Base-by-base conservation (phyloP, 805 yeast genomes). In the Scheffersomyces coipomensis region DNA sequence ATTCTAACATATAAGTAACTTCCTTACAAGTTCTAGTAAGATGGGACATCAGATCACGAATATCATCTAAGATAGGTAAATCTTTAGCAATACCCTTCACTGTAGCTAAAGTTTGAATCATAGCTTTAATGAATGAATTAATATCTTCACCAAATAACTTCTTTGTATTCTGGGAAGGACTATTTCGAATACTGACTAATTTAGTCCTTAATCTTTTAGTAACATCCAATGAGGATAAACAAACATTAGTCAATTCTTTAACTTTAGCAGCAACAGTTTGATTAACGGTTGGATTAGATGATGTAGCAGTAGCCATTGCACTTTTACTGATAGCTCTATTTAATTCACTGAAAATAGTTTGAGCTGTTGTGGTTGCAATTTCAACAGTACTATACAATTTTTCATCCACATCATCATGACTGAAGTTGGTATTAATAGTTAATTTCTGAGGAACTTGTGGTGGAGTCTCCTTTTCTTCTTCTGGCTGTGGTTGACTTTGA, bases 11-110 rank as follows among this genome's bases (percentile, higher is more conserved):
- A n/a, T 88, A 81, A 0, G 97, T 89, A 12, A 91, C 85, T 54
- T 91, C 98, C 53, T 91, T 91, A 3, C 97, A 88, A 3, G 90
- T 85, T 47, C 88, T 81, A 0, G 97, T 90, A 42, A 91, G 68
- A 26, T 81, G 78, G 0, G 96, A 87, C 62, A 91, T 75, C 5
- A 86, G 79, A 6, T 90, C 82, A 42, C 96, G 69, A 5, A 84
- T 83, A 40, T 87, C 96, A 49, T 85, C 82, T 37, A 91, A 70
- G 12, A 83, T 75, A 0, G 95, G 90, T 41, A 88, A 71, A 47
- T 87, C 97, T 38, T 78, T 76, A 79, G 91, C 84, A 2, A 95
- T 82, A 1, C 77, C 73, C 54, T 89, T 89, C 0, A 95, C 88
- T 1, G 87, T 79, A 2, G 91, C 93, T 47, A 91, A 69, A 31